Evolutionary conservation across 2,329 filamentous ascomycete genomes (phyloP).

Genomic region (Grosmannia penicillata): DNA sequence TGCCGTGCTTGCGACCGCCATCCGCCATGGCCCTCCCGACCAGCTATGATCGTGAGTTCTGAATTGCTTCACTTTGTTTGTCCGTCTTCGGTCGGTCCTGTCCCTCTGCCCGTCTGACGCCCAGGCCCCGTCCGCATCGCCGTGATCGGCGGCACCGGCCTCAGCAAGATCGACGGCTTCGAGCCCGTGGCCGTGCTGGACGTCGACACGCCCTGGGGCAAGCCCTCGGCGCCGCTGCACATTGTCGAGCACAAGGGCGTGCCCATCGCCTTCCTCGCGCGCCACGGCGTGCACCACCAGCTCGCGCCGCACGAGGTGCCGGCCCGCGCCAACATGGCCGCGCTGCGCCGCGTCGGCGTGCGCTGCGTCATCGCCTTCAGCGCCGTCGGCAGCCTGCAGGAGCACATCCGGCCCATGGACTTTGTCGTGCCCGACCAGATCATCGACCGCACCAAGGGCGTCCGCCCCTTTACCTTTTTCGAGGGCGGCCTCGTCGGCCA

Average conservation of each 20-base stretch:
- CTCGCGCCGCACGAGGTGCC: constrained; percentile 91
- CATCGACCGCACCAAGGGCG: constrained; percentile 93
- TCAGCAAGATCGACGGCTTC: constrained; percentile 77
- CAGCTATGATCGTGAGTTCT: constrained; percentile 10
- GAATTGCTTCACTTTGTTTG: background rate
- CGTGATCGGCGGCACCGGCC: constrained; percentile 85
- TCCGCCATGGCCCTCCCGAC: constrained; percentile 8
- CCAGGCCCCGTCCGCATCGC: constrained; percentile 64
- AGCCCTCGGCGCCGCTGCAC: constrained; percentile 58
- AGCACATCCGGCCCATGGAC: constrained; percentile 88
- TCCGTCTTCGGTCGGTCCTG: background rate
- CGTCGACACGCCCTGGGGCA: constrained; percentile 76
- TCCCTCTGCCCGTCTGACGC: background rate
- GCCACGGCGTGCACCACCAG: constrained; percentile 81
- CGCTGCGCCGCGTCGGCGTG: constrained; percentile 79
- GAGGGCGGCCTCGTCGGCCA: constrained; percentile 84
- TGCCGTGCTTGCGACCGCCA: background rate
- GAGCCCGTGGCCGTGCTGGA: constrained; percentile 67
- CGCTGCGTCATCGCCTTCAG: constrained; percentile 87
- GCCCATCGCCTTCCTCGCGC: constrained; percentile 82
- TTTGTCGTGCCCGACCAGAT: constrained; percentile 94
- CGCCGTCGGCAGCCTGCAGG: constrained; percentile 82
- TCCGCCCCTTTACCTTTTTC: constrained; percentile 92
- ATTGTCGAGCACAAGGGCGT: constrained; percentile 78
- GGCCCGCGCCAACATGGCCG: constrained; percentile 90